phyloP scores from a whole-genome alignment of 805 yeast genomes.

The Pichia pseudocactophila region DNA sequence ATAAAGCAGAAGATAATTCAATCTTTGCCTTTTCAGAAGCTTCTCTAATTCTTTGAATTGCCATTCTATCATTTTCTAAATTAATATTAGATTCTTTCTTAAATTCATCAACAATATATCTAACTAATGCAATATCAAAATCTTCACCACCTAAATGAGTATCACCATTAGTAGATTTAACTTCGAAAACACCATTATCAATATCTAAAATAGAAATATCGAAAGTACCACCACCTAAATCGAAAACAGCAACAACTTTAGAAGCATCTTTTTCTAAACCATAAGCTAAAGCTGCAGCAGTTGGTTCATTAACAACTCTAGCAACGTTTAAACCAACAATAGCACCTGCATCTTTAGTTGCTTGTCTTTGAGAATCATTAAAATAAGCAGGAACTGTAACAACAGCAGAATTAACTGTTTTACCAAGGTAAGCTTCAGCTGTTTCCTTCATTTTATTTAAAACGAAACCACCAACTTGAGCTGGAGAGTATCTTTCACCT shows the following conservation, averaged over 20 bases:
- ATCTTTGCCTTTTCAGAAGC: conserved; percentile 74
- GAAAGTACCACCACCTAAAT: conserved; percentile 98
- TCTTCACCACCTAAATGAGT: conserved; percentile 92
- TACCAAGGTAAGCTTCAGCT: conserved; percentile 87
- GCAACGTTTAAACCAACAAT: conserved; percentile 88
- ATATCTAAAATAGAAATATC: conserved; percentile 95
- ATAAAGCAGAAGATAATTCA: conserved; percentile 57
- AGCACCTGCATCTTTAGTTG: conserved; percentile 95
- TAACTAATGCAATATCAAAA: conserved; percentile 78
- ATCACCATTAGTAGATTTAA: conserved; percentile 95
- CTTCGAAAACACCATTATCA: conserved; percentile 96
- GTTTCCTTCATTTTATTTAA: conserved; percentile 98
- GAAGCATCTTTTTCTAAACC: conserved; percentile 72
- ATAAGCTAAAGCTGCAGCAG: conserved; percentile 91
- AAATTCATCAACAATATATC: conserved; percentile 57
- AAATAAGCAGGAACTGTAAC: conserved; percentile 88
- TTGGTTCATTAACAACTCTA: conserved; percentile 86
- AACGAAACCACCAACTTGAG: conserved; percentile 63
- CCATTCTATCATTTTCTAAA: conserved; percentile 41
- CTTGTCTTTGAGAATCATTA: conserved; percentile 88
- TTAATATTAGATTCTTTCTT: conserved; percentile 47
- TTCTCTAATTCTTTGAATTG: conserved; percentile 69
- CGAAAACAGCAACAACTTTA: conserved; percentile 79
- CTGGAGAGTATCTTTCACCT: conserved; percentile 47
- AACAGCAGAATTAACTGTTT: conserved; percentile 80